A percentile compares a stretch with the other conserved stretches of the same genome.
phyloP scores from a whole-genome alignment of 352 stramenopile species.

The Phytophthora ramorum region DNA sequence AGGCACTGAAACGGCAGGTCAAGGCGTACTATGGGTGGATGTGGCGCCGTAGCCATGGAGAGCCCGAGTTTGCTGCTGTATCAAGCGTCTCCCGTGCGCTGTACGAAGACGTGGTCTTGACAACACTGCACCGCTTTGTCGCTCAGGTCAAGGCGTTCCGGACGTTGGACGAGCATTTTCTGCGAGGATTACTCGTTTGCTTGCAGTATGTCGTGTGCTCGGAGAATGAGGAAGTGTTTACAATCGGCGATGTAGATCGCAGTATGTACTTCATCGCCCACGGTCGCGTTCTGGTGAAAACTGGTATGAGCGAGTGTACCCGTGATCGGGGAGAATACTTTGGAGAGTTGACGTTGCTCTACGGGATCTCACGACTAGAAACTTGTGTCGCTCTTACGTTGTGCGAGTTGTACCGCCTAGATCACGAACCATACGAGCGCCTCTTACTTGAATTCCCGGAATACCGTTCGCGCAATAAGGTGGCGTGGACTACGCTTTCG shows the following conservation, averaged over 20 bases:
- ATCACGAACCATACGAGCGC: constrained; percentile 66
- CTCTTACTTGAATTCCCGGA: constrained; percentile 73
- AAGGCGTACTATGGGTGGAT: constrained; percentile 76
- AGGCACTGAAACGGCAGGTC: constrained; percentile 69
- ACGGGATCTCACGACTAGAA: constrained; percentile 65
- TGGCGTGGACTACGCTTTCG: constrained; percentile 52
- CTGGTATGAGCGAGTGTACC: constrained; percentile 46
- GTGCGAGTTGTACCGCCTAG: constrained; percentile 73
- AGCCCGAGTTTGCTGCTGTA: constrained; percentile 61
- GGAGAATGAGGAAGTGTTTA: constrained; percentile 69
- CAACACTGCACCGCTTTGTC: constrained; percentile 54
- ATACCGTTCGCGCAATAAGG: constrained; percentile 57
- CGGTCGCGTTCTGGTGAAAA: constrained; percentile 67
- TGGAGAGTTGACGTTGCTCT: constrained; percentile 64
- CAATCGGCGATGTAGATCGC: constrained; percentile 71
- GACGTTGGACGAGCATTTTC: constrained; percentile 60
- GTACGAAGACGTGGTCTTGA: constrained; percentile 67
- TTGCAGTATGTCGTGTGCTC: constrained; percentile 74
- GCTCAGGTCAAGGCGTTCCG: constrained; percentile 61
- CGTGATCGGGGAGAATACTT: constrained; percentile 75
- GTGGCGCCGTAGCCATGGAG: constrained; percentile 53
- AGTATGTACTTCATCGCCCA: constrained; percentile 86
- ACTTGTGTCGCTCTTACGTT: constrained; percentile 68
- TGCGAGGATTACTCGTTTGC: constrained; percentile 63
- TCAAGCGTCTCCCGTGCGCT: constrained; percentile 51